Evolutionary conservation across 2,329 filamentous ascomycete genomes (phyloP), one percentile per base, ranked within the genome.

Genomic region (Onygenales sp.): DNA sequence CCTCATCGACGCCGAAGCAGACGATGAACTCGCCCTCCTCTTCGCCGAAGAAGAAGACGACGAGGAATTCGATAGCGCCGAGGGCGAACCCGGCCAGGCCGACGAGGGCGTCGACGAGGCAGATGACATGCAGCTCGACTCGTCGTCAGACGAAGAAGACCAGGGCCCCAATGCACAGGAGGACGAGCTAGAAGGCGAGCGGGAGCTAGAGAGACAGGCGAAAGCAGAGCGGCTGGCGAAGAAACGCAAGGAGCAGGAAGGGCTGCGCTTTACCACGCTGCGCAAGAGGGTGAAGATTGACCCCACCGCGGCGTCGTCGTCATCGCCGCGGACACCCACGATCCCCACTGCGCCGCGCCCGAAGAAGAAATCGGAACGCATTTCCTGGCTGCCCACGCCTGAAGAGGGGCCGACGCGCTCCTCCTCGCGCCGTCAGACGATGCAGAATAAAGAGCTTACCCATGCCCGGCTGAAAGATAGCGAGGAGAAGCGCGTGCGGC

Each of bases 81-180:
- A 27, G 21, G 21, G 2, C 21, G 21, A 27, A 27, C 3, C 21
- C 21, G 74, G 72, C 39, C 66, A 67, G 11, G 68, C 62, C 51
- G 71, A 61, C 31, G 65, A 59, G 7, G 69, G 61, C 10, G 79
- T 78, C 31, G 70, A 60, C 9, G 80, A 80, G 52, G 81, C 75
- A 2, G 88, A 86, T 1, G 92, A 96, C 65, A 84, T 88, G 60
- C 84, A 88, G 46, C 85, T 96, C 75, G 89, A 94, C 63, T 91
- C 87, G 11, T 94, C 89, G 0, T 88, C 84, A 0, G 87, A 89
- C 46, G 89, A 93, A 48, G 89, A 94, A 56, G 85, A 89, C 54
- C 83, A 81, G 69, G 76, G 83, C 50, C 77, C 85, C 1, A 69
- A 68, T 55, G 68, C 66, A 51, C 64, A 67, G 61, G 7, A 64